Base-by-base conservation (phyloP, 495 filamentous ascomycete species). In the Amphirosellinia nigrospora region DNA sequence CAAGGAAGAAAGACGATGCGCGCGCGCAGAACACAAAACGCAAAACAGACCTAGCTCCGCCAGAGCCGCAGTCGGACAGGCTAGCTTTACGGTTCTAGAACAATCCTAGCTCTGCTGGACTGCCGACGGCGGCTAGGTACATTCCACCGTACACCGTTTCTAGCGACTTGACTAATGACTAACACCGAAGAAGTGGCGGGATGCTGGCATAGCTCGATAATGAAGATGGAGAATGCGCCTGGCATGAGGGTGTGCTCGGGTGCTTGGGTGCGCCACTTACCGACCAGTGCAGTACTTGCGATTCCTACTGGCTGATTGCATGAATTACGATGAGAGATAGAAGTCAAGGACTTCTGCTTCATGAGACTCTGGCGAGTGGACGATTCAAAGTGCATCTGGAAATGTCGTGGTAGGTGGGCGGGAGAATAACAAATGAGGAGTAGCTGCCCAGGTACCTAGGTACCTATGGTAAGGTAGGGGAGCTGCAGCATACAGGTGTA, bases 371-470 rank as follows among this genome's bases (percentile, higher is more conserved):
- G 26, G 28, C 4, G 26, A 13, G 28, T 32, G 19, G 0, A 7
- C 13, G 11, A 26, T 34, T 56, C 52, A 30, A n/a, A 28, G 2
- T 28, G 9, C 15, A 23, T 9, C 50, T 10, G 13, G 28, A 30
- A 32, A 4, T 32, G 28, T 23, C 19, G 26, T 5, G 53, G 53
- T 26, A 30, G 28, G 53, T n/a, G 53, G 41, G 26, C 16, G 62
- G 46, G 6, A 34, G n/a, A n/a, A n/a, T 23, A 16, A 28, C 50
- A 53, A 53, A 53, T 53, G 50, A 53, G 50, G 50, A 53, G 50
- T 16, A 53, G 11, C 50, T 53, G 16, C 5, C 3, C 1, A n/a
- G 0, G 16, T 26, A 26, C 8, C 15, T 48, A 48, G n/a, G n/a
- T 48, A 48, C 16, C 43, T 21, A 48, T 21, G 45, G 45, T 48